Evolutionary conservation across 257 asterid species (phyloP), one percentile per base, ranked within the genome.

Genomic region (Gynochthodes officinalis): DNA sequence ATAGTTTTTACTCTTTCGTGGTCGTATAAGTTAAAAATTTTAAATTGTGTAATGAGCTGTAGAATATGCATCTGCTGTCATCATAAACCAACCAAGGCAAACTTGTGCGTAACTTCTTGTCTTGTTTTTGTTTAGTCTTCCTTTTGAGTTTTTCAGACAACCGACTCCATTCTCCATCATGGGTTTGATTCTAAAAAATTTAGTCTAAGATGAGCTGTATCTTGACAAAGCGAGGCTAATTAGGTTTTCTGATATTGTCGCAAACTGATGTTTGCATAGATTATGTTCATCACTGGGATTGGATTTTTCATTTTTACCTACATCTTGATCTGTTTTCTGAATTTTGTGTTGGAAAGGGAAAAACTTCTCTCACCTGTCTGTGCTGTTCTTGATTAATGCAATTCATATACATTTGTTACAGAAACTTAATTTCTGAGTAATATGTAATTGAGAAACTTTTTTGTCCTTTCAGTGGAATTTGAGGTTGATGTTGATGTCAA

Each of bases 401-500:
- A 23, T 54, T 2, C 8, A 25, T 62, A 18, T 1, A 64, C 32
- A n/a, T 43, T 7, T 8, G 4, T 12, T 39, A 19, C 43, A 30
- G 6, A 21, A 27, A 7, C 46, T 30, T 67, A 46, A 67, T 32
- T 49, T 25, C 40, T 40, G 42, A n/a, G 28, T 10, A 37, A 42
- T 59, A 67, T 30, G 61, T 73, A 30, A 69, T 15, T 43, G 61
- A 9, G 72, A 65, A 0, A 18, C 30, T 18, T 53, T 72, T 49
- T 72, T 68, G 32, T 53, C 69, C 77, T 44, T 72, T 69, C 74
- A 82, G 76, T 94, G 99, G 99, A 94, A 81, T 91, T 84, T 87
- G 96, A 83, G 83, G 86, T 90, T 72, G 96, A 89, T 74, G 88
- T 82, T 81, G 92, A 85, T 75, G 73, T 86, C 76, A 83, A 89